Base-by-base conservation (phyloP, 78 protist species). In the Protostelium mycophagum region DNA sequence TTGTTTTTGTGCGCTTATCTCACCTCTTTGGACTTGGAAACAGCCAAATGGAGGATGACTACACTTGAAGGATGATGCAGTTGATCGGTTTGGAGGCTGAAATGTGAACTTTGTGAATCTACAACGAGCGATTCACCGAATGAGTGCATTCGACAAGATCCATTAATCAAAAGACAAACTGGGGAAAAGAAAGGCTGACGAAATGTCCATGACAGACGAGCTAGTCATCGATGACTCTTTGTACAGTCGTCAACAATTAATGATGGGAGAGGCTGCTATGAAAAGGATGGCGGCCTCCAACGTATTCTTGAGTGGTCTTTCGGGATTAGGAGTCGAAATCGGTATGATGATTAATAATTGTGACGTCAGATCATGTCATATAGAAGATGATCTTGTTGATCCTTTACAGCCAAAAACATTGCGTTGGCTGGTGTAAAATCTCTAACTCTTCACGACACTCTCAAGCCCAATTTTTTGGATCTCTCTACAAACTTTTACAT, bases 371-470 rank as follows among this genome's bases (percentile, higher is more conserved):
- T n/a, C n/a, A n/a, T n/a, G n/a, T n/a, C n/a, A n/a, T n/a, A n/a
- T n/a, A n/a, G n/a, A n/a, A n/a, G n/a, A n/a, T n/a, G n/a, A n/a
- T n/a, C n/a, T n/a, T n/a, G 16, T 51, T 51, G 73, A 51, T 16
- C 73, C 31, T 51, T 5, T 25, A 23, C 83, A 87, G 94, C 96
- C 37, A 94, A 94, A 89, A 94, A 94, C 37, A 29, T 94, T 0
- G 88, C 92, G 5, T 88, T 94, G 85, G 96, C 96, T 0, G 96
- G 96, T 85, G 88, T 94, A 35, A 94, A 91, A 86, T 88, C 91
- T 37, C n/a, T 94, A 36, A 94, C 94, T 0, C 1, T 94, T 10
- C 91, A 94, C 37, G 96, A 94, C 38, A 23, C 28, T 5, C 34
- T 0, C 1, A 16, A 31, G 1, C n/a, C 89, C 0, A 83, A 89